Conservation (phyloP, 2,329 filamentous ascomycete genomes). For the Dothiorella sarmentorum region DNA sequence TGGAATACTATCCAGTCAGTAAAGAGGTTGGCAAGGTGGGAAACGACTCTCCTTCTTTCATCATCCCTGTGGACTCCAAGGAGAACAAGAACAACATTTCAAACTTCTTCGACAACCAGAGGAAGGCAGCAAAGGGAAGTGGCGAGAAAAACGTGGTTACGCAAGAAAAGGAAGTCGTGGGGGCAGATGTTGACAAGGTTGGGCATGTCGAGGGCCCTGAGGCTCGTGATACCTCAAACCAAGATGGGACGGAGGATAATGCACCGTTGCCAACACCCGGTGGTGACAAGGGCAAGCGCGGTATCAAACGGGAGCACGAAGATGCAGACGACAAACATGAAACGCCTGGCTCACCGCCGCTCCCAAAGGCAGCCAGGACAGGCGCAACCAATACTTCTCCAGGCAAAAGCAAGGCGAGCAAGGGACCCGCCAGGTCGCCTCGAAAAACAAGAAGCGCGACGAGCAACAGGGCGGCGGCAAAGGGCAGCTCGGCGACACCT, state of each 20-base stretch:
- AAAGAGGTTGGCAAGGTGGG: slow-evolving; percentile 93
- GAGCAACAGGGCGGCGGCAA: slow-evolving; percentile 47
- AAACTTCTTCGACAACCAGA: slow-evolving; percentile 76
- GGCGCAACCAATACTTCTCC: background rate
- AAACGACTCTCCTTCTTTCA: slow-evolving; percentile 79
- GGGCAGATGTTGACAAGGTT: slow-evolving; percentile 16
- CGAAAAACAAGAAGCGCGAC: slow-evolving; percentile 55
- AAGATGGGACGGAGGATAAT: slow-evolving; percentile 50
- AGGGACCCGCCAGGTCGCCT: slow-evolving; percentile 26
- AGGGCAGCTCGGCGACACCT: background rate
- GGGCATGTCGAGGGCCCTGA: slow-evolving; percentile 37
- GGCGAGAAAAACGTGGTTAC: slow-evolving; percentile 18
- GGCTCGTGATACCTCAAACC: slow-evolving; percentile 42
- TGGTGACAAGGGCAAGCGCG: slow-evolving; percentile 23
- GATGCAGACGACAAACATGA: slow-evolving; percentile 35
- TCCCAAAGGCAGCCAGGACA: slow-evolving; percentile 34
- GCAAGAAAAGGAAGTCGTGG: slow-evolving; percentile 28
- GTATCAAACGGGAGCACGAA: slow-evolving; percentile 49
- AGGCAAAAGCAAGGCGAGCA: slow-evolving; percentile 22
- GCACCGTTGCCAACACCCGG: slow-evolving; percentile 44
- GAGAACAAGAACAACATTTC: slow-evolving; percentile 92
- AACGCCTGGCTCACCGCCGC: slow-evolving; percentile 22
- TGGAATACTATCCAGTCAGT: slow-evolving; percentile 82
- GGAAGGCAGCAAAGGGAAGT: slow-evolving; percentile 25
- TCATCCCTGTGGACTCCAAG: slow-evolving; percentile 76